Base-by-base conservation (phyloP, 345 rosid genomes). In the Fremontodendron californicum region DNA sequence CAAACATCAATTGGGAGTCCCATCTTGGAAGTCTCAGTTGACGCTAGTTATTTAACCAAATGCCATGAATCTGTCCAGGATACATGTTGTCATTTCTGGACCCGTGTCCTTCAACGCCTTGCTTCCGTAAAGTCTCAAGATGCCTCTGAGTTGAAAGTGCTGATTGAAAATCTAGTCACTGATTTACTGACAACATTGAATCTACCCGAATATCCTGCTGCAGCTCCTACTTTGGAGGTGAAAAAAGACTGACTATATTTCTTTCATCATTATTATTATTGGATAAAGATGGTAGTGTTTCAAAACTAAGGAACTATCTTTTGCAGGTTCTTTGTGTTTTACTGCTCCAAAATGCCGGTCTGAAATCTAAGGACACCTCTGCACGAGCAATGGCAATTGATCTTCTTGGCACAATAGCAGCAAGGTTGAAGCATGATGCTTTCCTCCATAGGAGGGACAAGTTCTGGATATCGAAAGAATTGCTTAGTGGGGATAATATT, bases 281-380 rank as follows among this genome's bases (percentile, higher is more conserved):
- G 43, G 70, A 51, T 49, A 58, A 78, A 10, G 29, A 80, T 75
- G 27, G 13, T 39, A 27, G 21, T 42, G 19, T n/a, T 52, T 31
- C 6, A 40, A 68, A 61, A 9, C 83, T 86, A 71, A 81, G 77
- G 45, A 73, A 63, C 69, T 69, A 77, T 77, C 74, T 42, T 76
- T 74, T 82, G 89, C 94, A 96, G 99, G 98, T 96, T 78, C 97
- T 96, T 57, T 96, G 99, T 48, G 99, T 96, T 82, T 86, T 96
- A 75, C 90, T 93, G 65, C 92, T 96, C 37, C 97, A 96, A 82
- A 96, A 96, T 83, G 98, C 98, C 57, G 99, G 99, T 77, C 86
- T 89, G 76, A 93, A 96, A 87, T 96, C 99, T 62, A 96, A 93
- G 85, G 99, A 96, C 70, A 78, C 86, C 25, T 84, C 97, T 76